A percentile compares a stretch with the other conserved stretches of the same genome.
Conservation (phyloP, 2,329 filamentous ascomycete genomes). For the Venturia aucupariae region DNA sequence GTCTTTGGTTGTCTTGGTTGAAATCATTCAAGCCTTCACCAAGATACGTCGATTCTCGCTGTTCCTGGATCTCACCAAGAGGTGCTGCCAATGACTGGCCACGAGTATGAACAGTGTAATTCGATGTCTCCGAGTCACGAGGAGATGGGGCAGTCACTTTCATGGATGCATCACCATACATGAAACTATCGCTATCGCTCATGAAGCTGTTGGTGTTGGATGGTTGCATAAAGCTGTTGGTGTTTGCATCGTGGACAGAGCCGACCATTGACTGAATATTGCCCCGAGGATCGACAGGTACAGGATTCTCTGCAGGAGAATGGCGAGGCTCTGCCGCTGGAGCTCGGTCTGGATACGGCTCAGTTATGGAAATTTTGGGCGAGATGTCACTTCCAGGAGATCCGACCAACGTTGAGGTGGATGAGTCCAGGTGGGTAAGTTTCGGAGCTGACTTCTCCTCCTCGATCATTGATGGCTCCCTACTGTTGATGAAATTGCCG, state of each 20-base stretch:
- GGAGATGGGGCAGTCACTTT: slow-evolving; percentile 38
- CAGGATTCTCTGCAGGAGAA: slow-evolving; percentile 1
- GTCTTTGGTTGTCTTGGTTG: slow-evolving; percentile 35
- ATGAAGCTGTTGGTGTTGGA: slow-evolving; percentile 29
- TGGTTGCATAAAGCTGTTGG: slow-evolving; percentile 29
- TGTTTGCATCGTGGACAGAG: slow-evolving; percentile 27
- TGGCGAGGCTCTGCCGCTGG: neutral
- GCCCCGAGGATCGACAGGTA: neutral
- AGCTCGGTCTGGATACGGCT: neutral
- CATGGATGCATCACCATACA: slow-evolving; percentile 47
- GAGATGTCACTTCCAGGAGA: slow-evolving; percentile 1
- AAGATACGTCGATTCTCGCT: slow-evolving; percentile 18
- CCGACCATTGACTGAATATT: slow-evolving; percentile 28
- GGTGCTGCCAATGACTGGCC: slow-evolving; percentile 18
- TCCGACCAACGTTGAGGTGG: slow-evolving; percentile 18
- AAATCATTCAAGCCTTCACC: slow-evolving; percentile 22
- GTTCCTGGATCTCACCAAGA: slow-evolving; percentile 23
- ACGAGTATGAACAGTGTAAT: slow-evolving; percentile 15
- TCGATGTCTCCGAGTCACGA: neutral
- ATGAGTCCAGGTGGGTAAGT: slow-evolving; percentile 16
- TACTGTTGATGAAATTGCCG: slow-evolving; percentile 29
- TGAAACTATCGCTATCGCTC: slow-evolving; percentile 46
- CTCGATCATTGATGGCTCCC: slow-evolving; percentile 21
- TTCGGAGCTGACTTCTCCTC: slow-evolving; percentile 14
- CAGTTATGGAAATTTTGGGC: slow-evolving; percentile 4